Evolutionary conservation across 306 rosid species (phyloP).

Genomic region (Ceratonia siliqua): DNA sequence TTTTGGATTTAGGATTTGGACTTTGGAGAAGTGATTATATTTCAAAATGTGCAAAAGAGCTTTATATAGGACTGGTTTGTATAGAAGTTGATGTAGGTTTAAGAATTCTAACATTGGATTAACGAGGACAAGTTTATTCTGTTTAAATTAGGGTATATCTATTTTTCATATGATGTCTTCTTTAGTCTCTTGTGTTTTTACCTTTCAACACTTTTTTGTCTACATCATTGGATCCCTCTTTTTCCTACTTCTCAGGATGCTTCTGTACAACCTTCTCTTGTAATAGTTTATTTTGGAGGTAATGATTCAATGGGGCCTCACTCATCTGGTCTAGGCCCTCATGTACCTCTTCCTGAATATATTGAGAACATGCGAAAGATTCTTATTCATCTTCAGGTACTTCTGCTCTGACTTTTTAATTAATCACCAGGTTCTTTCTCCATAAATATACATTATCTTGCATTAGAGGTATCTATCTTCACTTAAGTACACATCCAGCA

Average conservation of each 20-base stretch:
- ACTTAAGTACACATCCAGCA: conserved; percentile 5
- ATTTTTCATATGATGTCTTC: background rate
- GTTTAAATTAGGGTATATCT: background rate
- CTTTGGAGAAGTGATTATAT: background rate
- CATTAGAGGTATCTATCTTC: background rate
- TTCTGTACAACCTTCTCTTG: conserved; percentile 63
- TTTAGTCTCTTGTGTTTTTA: background rate
- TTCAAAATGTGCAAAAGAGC: conserved; percentile 9
- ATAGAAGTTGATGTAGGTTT: background rate
- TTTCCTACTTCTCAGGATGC: conserved; percentile 49
- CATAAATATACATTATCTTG: background rate
- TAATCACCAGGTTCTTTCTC: conserved; percentile 22
- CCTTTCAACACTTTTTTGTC: background rate
- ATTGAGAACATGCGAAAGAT: conserved; percentile 57
- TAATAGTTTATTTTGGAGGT: conserved; percentile 70
- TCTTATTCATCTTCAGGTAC: conserved; percentile 58
- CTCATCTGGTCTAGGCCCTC: conserved; percentile 69
- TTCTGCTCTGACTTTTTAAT: background rate
- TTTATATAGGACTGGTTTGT: background rate
- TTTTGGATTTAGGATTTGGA: background rate
- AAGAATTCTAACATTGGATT: background rate
- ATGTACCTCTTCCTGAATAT: conserved; percentile 72
- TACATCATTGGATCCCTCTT: background rate
- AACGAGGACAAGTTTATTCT: background rate
- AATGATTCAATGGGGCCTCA: conserved; percentile 77